Evolutionary conservation across 495 filamentous ascomycete species (phyloP), one percentile per base, ranked within the genome.

Genomic region (Xanthoparmelia taractica): DNA sequence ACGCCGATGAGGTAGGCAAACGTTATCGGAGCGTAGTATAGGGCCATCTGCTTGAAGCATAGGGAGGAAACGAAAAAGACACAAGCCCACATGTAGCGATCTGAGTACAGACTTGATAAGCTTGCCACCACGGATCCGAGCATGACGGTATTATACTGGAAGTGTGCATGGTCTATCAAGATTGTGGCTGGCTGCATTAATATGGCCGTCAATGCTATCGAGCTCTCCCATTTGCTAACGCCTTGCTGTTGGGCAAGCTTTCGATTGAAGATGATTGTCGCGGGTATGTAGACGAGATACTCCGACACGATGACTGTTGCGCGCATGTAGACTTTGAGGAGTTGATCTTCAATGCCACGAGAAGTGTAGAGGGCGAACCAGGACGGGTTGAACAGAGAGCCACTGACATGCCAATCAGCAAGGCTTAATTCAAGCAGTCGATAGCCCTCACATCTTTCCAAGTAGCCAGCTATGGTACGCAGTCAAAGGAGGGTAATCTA

Each of bases 71-170:
- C 93, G 71, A 98, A 98, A 76, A 96, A 97, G 59, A 94, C 83
- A 63, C 87, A 89, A 10, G 87, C 83, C 91, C 92, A 97, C 63
- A 96, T 81, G 69, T 87, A 85, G 50, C 91, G 84, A 6, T 88
- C 89, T 4, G 91, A 90, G 47, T 96, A 73, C 69, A 96, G 89
- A 73, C 89, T 91, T 43, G 91, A 92, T 78, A 96, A 84, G 68
- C 87, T 90, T 0, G 91, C 92, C 38, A 92, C 75, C 11, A 92
- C 80, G 37, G 97, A 82, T 0, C 95, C 94, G 8, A 97, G 84
- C 94, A 98, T 98, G 58, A 97, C 92, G 0, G 91, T 94, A 73
- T 98, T 98, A 72, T 96, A 98, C 75, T 98, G 94, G 73, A 98
- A 98, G 75, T 98, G 94, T n/a, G 90, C 89, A 70, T 97, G 93